Evolutionary conservation across 495 filamentous ascomycete species (phyloP), one percentile per base, ranked within the genome.

Genomic region (Aspergillus homomorphus): DNA sequence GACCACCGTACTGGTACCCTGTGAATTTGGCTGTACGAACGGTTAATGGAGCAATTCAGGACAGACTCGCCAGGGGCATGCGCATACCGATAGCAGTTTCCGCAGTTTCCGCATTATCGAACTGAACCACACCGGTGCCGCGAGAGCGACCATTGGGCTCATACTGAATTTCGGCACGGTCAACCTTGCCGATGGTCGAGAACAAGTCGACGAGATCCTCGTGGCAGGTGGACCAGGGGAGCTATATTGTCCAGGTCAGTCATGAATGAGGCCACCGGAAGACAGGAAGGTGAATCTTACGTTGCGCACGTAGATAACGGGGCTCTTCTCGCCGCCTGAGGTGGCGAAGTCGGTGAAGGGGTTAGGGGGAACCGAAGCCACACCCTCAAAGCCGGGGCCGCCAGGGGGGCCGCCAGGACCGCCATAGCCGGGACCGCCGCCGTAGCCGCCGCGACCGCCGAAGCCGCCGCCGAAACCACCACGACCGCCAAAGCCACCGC

Each of bases 151-250:
- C 93, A 67, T 95, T 96, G 8, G 90, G 89, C 67, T 98, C 95
- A 67, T 98, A 98, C 75, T 98, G 95, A 51, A 98, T 98, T 77
- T 98, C 95, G 12, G 94, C 94, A 63, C 91, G 91, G 64, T 96
- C 92, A 60, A 98, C 94, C 74, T 96, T 96, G 46, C 93, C 94
- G 69, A 98, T 98, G 6, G 94, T 98, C 26, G 87, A 91, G 82
- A 98, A 98, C 15, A 98, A 82, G 67, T 98, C 94, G 48, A 97
- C 82, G 4, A 98, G 75, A 72, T 98, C 94, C 56, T 98, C 95
- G 65, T 98, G 97, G 76, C 92, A 96, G 20, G 94, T 98, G 30
- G 93, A 97, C 94, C 94, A 98, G 5, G 94, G 94, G 56, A 98
- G 84, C 93, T 98, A 66, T 59, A 3, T n/a, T n/a, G n/a, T 41